These are phyloP conservation scores for Monilinia fructicola DNA, from an alignment of 2,329 filamentous ascomycete genomes.

Conservation along the genomic window DNA sequence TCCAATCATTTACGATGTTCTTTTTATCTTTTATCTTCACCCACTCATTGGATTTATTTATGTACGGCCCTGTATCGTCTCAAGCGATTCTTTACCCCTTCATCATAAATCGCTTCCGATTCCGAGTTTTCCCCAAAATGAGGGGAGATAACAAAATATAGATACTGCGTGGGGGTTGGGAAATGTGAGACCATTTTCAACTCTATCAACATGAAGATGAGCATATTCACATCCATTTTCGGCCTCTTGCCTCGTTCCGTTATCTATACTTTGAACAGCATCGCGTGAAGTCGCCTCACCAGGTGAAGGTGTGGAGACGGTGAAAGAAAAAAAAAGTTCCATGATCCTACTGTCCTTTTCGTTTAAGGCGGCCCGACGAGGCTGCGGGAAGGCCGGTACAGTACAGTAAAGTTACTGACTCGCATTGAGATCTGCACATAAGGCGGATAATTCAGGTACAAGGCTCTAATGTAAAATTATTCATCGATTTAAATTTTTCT, in stretches of 20 bases:
- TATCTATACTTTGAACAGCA: not conserved
- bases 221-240: not conserved
- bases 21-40: no score
- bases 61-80: no score
- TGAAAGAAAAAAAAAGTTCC: not conserved
- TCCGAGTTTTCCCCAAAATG: constrained; percentile 14
- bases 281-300: not conserved
- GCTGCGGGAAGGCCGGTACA: not conserved
- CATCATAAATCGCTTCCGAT: not conserved
- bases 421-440: not conserved
- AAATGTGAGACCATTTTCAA: constrained; percentile 14
- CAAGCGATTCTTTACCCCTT: not conserved
- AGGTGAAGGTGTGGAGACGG: not conserved
- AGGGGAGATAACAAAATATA: not conserved
- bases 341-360: not conserved
- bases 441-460: constrained; percentile 5
- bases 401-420: not conserved
- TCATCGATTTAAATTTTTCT: not conserved
- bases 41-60: no score
- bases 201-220: not conserved
- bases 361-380: constrained; percentile 6
- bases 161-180: constrained; percentile 12
- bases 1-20: no score
- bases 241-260: not conserved
- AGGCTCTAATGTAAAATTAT: not conserved